A percentile compares a stretch with the other conserved stretches of the same genome.
Evolutionary conservation across 306 rosid species (phyloP).

Genomic region (Begonia masoniana): DNA sequence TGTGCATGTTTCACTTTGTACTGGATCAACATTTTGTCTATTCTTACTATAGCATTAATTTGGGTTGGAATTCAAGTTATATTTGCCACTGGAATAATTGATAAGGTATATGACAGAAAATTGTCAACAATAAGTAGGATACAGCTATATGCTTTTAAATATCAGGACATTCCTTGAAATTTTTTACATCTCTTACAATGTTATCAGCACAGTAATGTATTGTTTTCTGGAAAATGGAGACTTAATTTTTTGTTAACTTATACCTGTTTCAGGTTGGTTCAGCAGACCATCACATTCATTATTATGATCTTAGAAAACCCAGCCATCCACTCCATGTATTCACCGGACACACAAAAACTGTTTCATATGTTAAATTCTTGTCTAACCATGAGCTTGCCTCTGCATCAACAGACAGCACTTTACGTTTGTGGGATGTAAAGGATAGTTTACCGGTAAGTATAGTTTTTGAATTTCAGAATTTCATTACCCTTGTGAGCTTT

Average conservation of each 20-base stretch:
- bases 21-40: too few species aligned
- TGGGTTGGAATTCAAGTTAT: too few species aligned
- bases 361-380: conserved; percentile 89
- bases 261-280: conserved; percentile 69
- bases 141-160: too few species aligned
- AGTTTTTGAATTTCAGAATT: conserved; percentile 1
- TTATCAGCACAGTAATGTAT: not conserved
- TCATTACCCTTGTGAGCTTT: not conserved
- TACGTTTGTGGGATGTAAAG: conserved; percentile 91
- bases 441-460: conserved; percentile 64
- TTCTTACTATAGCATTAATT: too few species aligned
- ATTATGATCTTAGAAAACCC: conserved; percentile 74
- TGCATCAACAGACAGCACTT: conserved; percentile 92
- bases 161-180: too few species aligned
- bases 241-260: not conserved
- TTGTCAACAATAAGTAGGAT: too few species aligned
- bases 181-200: too few species aligned
- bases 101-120: too few species aligned
- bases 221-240: not conserved
- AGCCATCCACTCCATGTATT: conserved; percentile 83
- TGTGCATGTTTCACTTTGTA: not conserved
- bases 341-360: conserved; percentile 83
- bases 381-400: conserved; percentile 86
- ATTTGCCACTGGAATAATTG: too few species aligned
- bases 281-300: conserved; percentile 95